phyloP scores from a whole-genome alignment of 441 rosid species.

The Adansonia madagascariensis region DNA sequence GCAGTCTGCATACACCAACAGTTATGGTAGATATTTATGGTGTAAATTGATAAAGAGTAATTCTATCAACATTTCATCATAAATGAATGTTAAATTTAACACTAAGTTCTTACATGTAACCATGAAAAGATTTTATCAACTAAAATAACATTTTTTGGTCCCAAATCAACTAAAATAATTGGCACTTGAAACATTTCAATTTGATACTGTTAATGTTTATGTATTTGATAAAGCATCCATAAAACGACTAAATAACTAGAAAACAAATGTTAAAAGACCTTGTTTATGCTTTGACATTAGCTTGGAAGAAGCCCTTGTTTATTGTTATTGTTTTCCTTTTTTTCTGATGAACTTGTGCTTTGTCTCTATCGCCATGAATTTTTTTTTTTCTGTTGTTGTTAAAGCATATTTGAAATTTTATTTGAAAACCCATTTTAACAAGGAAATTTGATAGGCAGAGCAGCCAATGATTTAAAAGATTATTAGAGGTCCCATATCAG shows the following conservation, averaged over 20 bases:
- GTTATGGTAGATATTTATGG: neutral
- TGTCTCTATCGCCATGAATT: neutral
- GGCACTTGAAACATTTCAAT: neutral
- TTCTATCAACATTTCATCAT: neutral
- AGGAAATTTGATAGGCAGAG: neutral
- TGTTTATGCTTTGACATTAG: neutral
- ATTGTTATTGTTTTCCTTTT: neutral
- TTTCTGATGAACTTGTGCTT: neutral
- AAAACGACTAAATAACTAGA: neutral
- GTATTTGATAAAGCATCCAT: neutral
- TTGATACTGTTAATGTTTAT: neutral
- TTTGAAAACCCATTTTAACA: neutral
- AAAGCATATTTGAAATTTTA: too few relatives aligned
- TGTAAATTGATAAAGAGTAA: neutral
- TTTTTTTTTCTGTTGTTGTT: neutral
- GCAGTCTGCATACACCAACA: neutral
- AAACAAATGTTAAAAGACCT: neutral
- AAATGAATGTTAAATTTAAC: neutral
- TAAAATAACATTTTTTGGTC: too few relatives aligned
- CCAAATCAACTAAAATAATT: too few relatives aligned
- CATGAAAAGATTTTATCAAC: too few relatives aligned
- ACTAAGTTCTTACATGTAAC: too few relatives aligned
- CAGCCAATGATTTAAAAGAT: neutral
- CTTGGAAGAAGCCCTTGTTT: neutral
- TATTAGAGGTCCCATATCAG: neutral